phyloP scores from a whole-genome alignment of 257 asterid species.

The Solanum microdontum region DNA sequence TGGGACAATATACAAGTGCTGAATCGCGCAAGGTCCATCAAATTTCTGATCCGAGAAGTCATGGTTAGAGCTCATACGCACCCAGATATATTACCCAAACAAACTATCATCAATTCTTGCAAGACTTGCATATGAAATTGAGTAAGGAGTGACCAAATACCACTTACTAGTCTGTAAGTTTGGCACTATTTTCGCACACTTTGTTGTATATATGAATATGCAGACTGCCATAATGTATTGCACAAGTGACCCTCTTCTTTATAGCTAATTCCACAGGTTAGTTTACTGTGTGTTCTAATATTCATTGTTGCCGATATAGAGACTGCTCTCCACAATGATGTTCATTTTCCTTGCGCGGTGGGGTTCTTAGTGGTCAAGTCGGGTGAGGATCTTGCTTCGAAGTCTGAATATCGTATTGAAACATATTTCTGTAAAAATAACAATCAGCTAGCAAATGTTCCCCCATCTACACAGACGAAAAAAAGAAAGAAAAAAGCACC shows the following conservation, averaged over 20 bases:
- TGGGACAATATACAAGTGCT: constrained; percentile 74
- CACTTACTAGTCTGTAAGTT: neutral
- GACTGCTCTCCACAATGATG: neutral
- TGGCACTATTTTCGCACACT: neutral
- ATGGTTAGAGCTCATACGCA: constrained; percentile 34
- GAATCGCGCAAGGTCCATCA: constrained; percentile 54
- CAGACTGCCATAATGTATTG: neutral
- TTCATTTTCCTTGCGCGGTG: neutral
- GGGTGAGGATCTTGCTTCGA: neutral
- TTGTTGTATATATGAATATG: neutral
- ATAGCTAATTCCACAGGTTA: neutral
- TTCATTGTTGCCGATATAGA: rapidly evolving
- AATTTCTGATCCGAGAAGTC: constrained; percentile 85
- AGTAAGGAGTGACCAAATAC: neutral
- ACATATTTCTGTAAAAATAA: neutral
- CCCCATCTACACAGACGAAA: neutral
- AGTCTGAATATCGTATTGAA: neutral
- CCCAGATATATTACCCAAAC: neutral
- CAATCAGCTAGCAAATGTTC: neutral
- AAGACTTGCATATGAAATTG: neutral
- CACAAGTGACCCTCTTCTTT: neutral
- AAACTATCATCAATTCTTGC: neutral
- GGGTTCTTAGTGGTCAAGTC: neutral
- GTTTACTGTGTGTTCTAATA: neutral
- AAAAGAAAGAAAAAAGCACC: neutral